These are phyloP conservation scores for Akanthomyces uredinophilus DNA, from an alignment of 2,329 filamentous ascomycete genomes.

Conservation along the genomic window DNA sequence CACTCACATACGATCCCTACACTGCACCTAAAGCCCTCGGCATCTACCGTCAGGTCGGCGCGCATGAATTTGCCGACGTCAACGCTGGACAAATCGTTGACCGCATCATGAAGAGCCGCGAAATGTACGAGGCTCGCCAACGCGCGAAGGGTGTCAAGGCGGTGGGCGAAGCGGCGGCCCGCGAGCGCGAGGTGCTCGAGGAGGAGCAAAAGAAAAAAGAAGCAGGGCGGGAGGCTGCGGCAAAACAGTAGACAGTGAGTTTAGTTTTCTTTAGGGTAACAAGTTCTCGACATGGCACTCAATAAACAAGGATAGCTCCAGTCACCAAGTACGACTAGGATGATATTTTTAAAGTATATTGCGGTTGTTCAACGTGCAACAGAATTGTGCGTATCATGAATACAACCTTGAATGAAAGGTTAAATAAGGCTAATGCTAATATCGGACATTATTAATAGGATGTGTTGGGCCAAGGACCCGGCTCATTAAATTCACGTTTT, in stretches of 20 bases:
- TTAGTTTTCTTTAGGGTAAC: background rate
- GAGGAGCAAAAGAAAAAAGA: slow-evolving; percentile 50
- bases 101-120: slow-evolving; percentile 80
- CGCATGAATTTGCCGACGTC: slow-evolving; percentile 77
- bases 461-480: slow-evolving; percentile 8
- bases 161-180: slow-evolving; percentile 63
- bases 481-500: background rate
- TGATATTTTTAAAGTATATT: background rate
- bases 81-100: slow-evolving; percentile 91
- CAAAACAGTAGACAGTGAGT: background rate
- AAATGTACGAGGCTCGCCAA: slow-evolving; percentile 88
- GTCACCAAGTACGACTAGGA: background rate
- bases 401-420: background rate
- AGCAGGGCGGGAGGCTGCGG: slow-evolving; percentile 26
- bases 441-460: background rate
- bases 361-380: background rate
- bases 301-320: background rate
- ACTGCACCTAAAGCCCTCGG: slow-evolving; percentile 72
- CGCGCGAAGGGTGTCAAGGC: slow-evolving; percentile 85
- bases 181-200: slow-evolving; percentile 57
- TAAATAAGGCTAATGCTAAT: background rate
- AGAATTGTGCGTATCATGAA: background rate
- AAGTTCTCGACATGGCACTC: background rate
- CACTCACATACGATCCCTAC: slow-evolving; percentile 74
- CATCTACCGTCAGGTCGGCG: slow-evolving; percentile 74